A percentile compares a stretch with the other conserved stretches of the same genome.
These are phyloP conservation scores for Heteromeles arbutifolia DNA, from an alignment of 306 rosid genomes.

Conservation along the genomic window DNA sequence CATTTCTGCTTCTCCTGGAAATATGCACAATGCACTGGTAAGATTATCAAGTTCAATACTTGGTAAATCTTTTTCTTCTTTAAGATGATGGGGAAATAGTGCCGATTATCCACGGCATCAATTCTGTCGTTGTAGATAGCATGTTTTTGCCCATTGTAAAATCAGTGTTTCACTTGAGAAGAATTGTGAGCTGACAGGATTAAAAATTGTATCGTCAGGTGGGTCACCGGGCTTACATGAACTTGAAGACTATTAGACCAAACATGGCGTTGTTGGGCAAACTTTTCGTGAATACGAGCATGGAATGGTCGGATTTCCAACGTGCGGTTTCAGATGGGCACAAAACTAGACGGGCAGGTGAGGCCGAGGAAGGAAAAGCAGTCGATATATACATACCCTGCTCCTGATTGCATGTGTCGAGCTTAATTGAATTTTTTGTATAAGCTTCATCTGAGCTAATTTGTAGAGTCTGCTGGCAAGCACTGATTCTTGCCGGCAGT, in stretches of 20 bases:
- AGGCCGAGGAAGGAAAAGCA: conserved; percentile 77
- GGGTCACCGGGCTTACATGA: conserved; percentile 76
- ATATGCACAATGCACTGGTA: conserved; percentile 98
- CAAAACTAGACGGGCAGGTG: conserved; percentile 75
- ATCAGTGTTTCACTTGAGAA: background rate
- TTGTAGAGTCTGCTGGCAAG: background rate
- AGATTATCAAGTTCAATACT: conserved; percentile 12
- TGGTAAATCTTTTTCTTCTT: background rate
- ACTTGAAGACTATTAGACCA: conserved; percentile 84
- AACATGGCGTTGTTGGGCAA: conserved; percentile 77
- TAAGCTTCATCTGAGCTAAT: background rate
- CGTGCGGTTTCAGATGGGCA: conserved; percentile 65
- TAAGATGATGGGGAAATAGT: background rate
- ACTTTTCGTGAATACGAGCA: conserved; percentile 67
- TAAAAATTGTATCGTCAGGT: conserved; percentile 45
- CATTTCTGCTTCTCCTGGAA: conserved; percentile 97
- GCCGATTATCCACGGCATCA: background rate
- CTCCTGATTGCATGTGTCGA: conserved; percentile 90
- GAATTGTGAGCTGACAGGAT: background rate
- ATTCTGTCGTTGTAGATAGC: background rate
- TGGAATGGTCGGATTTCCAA: conserved; percentile 72
- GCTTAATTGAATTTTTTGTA: conserved; percentile 2
- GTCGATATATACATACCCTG: conserved; percentile 87
- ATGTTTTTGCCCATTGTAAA: background rate
- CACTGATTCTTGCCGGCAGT: background rate